Base-by-base conservation (phyloP, 2,329 filamentous ascomycete genomes). In the Ceratocystis huliohia region DNA sequence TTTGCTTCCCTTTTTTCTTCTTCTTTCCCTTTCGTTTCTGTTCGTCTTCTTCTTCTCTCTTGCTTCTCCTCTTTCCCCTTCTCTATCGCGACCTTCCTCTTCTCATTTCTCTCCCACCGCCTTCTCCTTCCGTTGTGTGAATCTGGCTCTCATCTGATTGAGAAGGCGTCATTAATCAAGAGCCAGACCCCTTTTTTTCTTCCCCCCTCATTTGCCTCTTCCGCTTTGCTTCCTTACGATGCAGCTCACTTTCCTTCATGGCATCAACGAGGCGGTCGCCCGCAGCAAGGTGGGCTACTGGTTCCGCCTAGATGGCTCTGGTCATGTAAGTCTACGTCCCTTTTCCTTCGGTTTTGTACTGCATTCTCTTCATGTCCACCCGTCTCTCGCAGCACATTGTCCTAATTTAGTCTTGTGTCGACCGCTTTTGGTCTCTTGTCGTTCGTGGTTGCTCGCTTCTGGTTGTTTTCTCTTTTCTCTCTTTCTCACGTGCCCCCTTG, bases 221-320 rank as follows among this genome's bases (percentile, higher is more conserved):
- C 25, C 37, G 28, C 50, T 78, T 65, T 74, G 83, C 17, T 77
- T 72, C 3, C 71, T 78, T 73, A 85, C 86, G 73, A 72, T 72
- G 69, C 80, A 77, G 68, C 81, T 91, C 70, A 88, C 88, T 25
- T 67, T 65, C 59, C 33, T 79, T 65, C 75, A 83, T 15, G 78
- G 72, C 3, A 72, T 78, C 73, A 85, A 87, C 73, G 72, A 72
- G 69, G 80, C 77, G 68, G 81, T 91, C 70, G 89, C 88, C 68
- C 78, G 76, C 69, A 86, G 85, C 73, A 74, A 80, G 44, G 80
- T 91, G 68, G 89, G 89, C 69, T 79, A 80, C 70, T 88, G 86
- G 78, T 96, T 96, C 77, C 84, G 85, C 70, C 83, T 96, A 50
- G 89, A 95, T 69, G 88, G 88, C 70, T 91, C 84, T 48, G 89